Evolutionary conservation across 1,284 basidiomycete genomes (phyloP), one percentile per base, ranked within the genome.

Genomic region (Cerioporus squamosus): DNA sequence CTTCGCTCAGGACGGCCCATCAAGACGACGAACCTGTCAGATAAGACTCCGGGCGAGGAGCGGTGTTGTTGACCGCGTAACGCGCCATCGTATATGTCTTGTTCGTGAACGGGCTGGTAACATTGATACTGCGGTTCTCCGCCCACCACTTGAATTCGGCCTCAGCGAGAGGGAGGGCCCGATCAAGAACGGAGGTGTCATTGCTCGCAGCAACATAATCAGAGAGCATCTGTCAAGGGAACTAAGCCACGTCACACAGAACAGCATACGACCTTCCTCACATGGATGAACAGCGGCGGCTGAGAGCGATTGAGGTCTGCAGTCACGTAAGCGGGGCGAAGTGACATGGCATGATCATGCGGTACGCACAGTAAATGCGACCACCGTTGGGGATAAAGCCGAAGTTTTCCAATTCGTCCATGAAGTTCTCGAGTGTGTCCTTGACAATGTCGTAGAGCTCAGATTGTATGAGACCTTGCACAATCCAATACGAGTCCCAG

Each of bases 301-400:
- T 97, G 95, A 24, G 93, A 95, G 51, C 95, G 86, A 70, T 96
- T 85, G 62, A 97, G 75, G 74, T 97, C 89, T 90, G 51, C 20
- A 20, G 5, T 15, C 14, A 42, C 6, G 29, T 54, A 15, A 66
- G 33, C 29, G 45, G 22, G 4, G 23, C 14, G 2, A 33, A 36
- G 18, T 7, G 14, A 15, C 10, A 22, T 24, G 23, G 10, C 18
- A n/a, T n/a, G 36, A 31, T 71, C 42, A 65, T 65, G 43, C n/a
- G 31, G 22, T 7, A 66, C 81, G 62, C 66, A 88, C 88, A 92
- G 66, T 93, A 93, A 49, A 88, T 88, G 3, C 92, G 81, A 15
- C 94, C 94, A 14, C 95, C 95, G 69, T 97, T 98, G 2, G 95
- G 95, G 63, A 98, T 88, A 76, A 97, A 98, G 0, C 95, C 95